Base-by-base conservation (phyloP, 1,284 basidiomycete genomes). In the Leccinum fuscescens region DNA sequence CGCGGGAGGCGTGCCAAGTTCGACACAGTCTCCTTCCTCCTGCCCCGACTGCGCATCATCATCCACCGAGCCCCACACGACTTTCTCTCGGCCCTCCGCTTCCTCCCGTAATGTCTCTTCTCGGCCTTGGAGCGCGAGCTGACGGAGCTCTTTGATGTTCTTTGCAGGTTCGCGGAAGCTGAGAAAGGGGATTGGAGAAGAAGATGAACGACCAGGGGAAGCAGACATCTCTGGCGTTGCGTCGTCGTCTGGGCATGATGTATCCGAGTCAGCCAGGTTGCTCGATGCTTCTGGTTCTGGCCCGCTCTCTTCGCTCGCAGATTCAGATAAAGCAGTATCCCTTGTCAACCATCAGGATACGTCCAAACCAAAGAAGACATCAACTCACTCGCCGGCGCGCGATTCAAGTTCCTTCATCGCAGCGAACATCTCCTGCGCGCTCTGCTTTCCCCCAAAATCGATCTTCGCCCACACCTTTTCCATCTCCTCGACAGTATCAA, bases 381-480 rank as follows among this genome's bases (percentile, higher is more conserved):
- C 3, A 33, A 42, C 59, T 5, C 49, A 62, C 64, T 37, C 15
- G 27, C 27, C 27, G 44, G 55, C 7, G n/a, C 3, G 54, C 17
- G 49, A 46, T 8, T 24, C 55, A 1, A 55, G 37, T 11, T n/a
- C 42, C 49, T 55, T 49, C 14, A 57, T 56, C 12, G 31, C 39
- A 0, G 50, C 50, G 0, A 60, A 35, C 52, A 58, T 44, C 46
- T 67, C 68, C 5, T 62, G 49, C 49, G 46, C 12, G 35, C 35
- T 33, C 4, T 58, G 54, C 46, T 64, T 62, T 0, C 73, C 75
- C 29, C 80, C 75, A 60, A 82, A 87, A 62, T 81, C 77, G 48
- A 86, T 74, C 1, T 67, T 72, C 11, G 76, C 67, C 84, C 85
- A 88, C 64, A 74, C 77, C 60, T 77, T 67, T 48, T 75, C 73